Percentiles rank a stretch among this genome's conserved stretches.
Conservation (phyloP, 306 rosid species). For the Parietaria judaica region DNA sequence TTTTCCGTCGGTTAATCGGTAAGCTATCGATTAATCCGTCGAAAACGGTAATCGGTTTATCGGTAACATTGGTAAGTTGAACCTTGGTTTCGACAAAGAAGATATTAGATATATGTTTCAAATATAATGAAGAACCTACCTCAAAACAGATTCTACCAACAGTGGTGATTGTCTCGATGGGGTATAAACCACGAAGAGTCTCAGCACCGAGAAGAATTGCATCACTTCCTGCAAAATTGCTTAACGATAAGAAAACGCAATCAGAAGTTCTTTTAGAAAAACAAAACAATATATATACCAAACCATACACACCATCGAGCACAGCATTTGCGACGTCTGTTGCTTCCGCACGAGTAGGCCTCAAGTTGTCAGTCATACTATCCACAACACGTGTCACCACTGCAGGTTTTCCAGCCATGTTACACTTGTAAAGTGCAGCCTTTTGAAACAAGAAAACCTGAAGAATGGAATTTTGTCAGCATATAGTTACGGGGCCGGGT, state of each 20-base stretch:
- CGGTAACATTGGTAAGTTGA: too few relatives aligned
- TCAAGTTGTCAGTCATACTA: conserved; percentile 93
- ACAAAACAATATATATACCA: not conserved
- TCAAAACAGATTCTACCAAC: conserved; percentile 92
- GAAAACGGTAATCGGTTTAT: too few relatives aligned
- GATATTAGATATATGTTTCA: not conserved
- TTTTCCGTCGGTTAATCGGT: too few relatives aligned
- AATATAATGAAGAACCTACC: conserved; percentile 32
- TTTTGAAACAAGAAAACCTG: conserved; percentile 96
- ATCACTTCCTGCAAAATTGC: conserved; percentile 68
- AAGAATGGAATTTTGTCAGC: conserved; percentile 19
- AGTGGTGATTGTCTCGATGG: conserved; percentile 86
- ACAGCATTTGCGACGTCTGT: conserved; percentile 99
- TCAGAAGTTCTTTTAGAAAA: not conserved
- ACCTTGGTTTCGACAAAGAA: not conserved
- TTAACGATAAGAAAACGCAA: conserved; percentile 16
- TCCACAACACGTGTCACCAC: conserved; percentile 98
- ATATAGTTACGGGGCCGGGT: not conserved
- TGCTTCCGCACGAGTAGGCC: conserved; percentile 99
- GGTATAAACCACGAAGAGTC: conserved; percentile 94
- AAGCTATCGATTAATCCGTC: too few relatives aligned
- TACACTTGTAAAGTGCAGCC: conserved; percentile 92
- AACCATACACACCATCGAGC: conserved; percentile 62
- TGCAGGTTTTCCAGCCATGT: conserved; percentile 99
- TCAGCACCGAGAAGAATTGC: conserved; percentile 98